phyloP scores from a whole-genome alignment of 148 eudicot genomes.

The Silene latifolia region DNA sequence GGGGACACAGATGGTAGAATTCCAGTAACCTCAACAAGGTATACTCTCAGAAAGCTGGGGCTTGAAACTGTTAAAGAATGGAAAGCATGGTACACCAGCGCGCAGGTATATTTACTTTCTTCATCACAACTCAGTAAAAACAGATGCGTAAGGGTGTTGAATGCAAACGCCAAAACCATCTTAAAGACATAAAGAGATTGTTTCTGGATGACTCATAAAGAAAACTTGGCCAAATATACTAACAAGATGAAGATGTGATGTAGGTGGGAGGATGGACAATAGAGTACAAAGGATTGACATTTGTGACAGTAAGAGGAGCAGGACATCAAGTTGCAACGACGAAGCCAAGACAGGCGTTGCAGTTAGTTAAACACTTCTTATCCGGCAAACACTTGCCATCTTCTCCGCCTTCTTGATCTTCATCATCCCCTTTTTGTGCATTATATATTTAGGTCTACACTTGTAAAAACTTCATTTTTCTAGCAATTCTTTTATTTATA shows the following conservation, averaged over 20 bases:
- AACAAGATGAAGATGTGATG: neutral
- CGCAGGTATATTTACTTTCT: conserved; percentile 42
- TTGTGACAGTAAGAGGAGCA: conserved; percentile 57
- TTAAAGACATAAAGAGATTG: too few relatives aligned
- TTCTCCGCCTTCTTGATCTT: conserved; percentile 28
- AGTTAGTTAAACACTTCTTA: conserved; percentile 36
- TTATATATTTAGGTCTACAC: neutral
- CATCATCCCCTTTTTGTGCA: neutral
- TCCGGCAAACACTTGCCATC: conserved; percentile 28
- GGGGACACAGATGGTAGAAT: conserved; percentile 91
- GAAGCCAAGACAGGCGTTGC: conserved; percentile 48
- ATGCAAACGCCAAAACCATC: too few relatives aligned
- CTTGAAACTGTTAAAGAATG: conserved; percentile 58
- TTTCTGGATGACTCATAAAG: too few relatives aligned
- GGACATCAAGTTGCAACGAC: conserved; percentile 68
- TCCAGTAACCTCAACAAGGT: conserved; percentile 78
- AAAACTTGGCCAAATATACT: too few relatives aligned
- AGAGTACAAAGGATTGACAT: conserved; percentile 51
- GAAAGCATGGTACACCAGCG: conserved; percentile 71
- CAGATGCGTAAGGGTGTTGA: too few relatives aligned
- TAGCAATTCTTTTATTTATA: conserved; percentile 8
- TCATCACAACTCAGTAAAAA: neutral
- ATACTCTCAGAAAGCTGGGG: conserved; percentile 56
- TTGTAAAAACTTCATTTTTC: neutral
- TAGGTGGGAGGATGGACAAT: conserved; percentile 91